A percentile compares a stretch with the other conserved stretches of the same genome.
These are phyloP conservation scores for peach (Prunus persica) DNA, from an alignment of 306 rosid species.

Conservation along the genomic window Prunus_persica_NCBIv2 NC_034012.1:10494001-10494500, in stretches of 20 bases:
- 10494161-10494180: background rate
- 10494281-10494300: too few relatives aligned
- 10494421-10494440: conserved; percentile 11
- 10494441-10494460: conserved; percentile 28
- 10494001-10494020: conserved; percentile 9
- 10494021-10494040: background rate
- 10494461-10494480: conserved; percentile 21
- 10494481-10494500: conserved; percentile 21
- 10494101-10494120: background rate
- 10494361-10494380: conserved; percentile 23
- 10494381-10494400: conserved; percentile 27
- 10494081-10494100: background rate
- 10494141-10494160: background rate
- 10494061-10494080: too few relatives aligned
- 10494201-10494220: background rate
- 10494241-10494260: too few relatives aligned
- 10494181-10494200: background rate
- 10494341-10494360: background rate
- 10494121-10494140: background rate
- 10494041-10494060: background rate
- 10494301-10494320: rapidly evolving
- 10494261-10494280: too few relatives aligned
- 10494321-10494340: too few relatives aligned
- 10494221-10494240: background rate
- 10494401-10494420: conserved; percentile 10